Conservation (phyloP, 345 rosid genomes). For the Garcia nutans region DNA sequence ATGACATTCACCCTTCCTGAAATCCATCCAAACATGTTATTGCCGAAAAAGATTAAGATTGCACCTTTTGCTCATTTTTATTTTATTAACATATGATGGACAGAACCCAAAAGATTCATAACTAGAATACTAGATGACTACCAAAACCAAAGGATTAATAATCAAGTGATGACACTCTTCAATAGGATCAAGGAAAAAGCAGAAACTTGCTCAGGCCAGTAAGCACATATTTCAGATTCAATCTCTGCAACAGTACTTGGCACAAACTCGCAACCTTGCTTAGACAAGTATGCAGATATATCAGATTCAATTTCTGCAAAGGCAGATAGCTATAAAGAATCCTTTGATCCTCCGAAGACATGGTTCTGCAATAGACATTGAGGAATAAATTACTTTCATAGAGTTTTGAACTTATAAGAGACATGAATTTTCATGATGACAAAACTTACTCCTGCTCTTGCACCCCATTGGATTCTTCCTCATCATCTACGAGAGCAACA, state of each 20-base stretch:
- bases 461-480: constrained; percentile 29
- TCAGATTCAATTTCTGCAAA: constrained; percentile 69
- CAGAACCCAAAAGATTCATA: background rate
- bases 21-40: too few species aligned
- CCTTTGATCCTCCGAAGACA: constrained; percentile 67
- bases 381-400: background rate
- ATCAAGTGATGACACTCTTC: constrained; percentile 3
- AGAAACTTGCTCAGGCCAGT: constrained; percentile 26
- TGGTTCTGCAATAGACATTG: constrained; percentile 38
- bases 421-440: constrained; percentile 18
- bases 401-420: constrained; percentile 5
- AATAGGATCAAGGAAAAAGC: constrained; percentile 5
- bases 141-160: background rate
- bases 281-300: constrained; percentile 32
- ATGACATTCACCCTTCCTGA: too few species aligned
- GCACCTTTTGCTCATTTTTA: background rate
- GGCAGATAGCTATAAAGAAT: constrained; percentile 71
- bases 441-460: constrained; percentile 52
- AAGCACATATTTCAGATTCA: constrained; percentile 47
- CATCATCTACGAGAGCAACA: constrained; percentile 65
- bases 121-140: background rate
- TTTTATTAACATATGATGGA: background rate
- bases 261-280: constrained; percentile 53
- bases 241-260: constrained; percentile 76
- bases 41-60: too few species aligned